These are phyloP conservation scores for Suillus decipiens DNA, from an alignment of 768 basidiomycete species.

Conservation along the genomic window DNA sequence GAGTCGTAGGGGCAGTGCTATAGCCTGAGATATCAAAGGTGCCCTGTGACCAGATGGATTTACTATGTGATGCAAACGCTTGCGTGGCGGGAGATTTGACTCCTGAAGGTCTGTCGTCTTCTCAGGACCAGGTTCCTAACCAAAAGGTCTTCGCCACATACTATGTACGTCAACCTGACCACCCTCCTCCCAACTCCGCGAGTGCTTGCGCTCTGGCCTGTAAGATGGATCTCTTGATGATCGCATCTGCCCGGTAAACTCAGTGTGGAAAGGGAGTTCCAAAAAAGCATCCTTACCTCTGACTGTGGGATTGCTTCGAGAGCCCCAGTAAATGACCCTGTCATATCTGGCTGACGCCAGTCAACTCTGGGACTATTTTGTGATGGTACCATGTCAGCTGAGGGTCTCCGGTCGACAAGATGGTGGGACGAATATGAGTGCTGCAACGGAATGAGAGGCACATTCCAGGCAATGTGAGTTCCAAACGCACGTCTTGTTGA, in stretches of 20 bases:
- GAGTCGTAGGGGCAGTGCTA: conserved; percentile 54
- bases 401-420: conserved; percentile 33
- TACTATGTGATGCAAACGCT: conserved; percentile 69
- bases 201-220: conserved; percentile 55
- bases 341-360: conserved; percentile 36
- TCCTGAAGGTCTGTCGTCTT: conserved; percentile 41
- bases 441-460: conserved; percentile 22
- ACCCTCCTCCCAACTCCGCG: conserved; percentile 62
- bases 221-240: conserved; percentile 39
- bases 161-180: conserved; percentile 36
- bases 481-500: conserved; percentile 36
- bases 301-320: conserved; percentile 36
- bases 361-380: conserved; percentile 37
- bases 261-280: conserved; percentile 20
- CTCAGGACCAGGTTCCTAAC: conserved; percentile 14
- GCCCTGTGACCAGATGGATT: conserved; percentile 51
- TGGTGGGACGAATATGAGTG: conserved; percentile 35
- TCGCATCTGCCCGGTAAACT: conserved; percentile 37
- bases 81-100: conserved; percentile 53
- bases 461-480: conserved; percentile 17
- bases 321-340: conserved; percentile 29
- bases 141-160: conserved; percentile 20
- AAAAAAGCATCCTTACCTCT: conserved; percentile 29
- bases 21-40: conserved; percentile 55
- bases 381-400: conserved; percentile 32